phyloP scores from a whole-genome alignment of 495 filamentous ascomycete genomes.

The Pyrenula massariospora region DNA sequence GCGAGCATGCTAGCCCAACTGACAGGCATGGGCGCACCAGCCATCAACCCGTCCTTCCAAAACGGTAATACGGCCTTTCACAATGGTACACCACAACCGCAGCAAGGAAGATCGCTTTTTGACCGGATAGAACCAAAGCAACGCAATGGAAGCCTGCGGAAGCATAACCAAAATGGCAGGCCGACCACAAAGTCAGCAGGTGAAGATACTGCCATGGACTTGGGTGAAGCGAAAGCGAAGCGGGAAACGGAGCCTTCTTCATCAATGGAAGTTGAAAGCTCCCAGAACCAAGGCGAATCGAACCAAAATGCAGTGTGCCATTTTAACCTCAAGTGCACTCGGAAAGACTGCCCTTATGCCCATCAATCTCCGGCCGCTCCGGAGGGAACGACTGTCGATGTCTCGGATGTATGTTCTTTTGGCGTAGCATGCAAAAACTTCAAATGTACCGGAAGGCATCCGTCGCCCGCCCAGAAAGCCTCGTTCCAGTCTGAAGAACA shows the following conservation, averaged over 20 bases:
- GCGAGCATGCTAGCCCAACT: conserved; percentile 71
- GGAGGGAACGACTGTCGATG: conserved; percentile 66
- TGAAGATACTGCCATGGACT: conserved; percentile 16
- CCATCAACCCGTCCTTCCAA: conserved; percentile 43
- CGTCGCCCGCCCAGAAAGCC: conserved; percentile 71
- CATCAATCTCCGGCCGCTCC: conserved; percentile 91
- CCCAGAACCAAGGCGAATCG: conserved; percentile 9
- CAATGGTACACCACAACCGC: conserved; percentile 28
- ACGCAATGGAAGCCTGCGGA: conserved; percentile 11
- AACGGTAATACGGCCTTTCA: no score
- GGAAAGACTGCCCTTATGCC: conserved; percentile 80
- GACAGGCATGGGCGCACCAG: conserved; percentile 33
- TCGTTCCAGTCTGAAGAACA: conserved; percentile 72
- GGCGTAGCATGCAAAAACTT: conserved; percentile 88
- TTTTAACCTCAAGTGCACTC: conserved; percentile 78
- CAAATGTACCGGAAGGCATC: conserved; percentile 87
- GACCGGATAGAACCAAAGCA: conserved; percentile 51
- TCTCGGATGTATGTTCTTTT: conserved; percentile 69
- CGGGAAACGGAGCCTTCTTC: conserved; percentile 31
- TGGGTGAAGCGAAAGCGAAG: conserved; percentile 10
- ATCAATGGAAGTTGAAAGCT: conserved; percentile 33
- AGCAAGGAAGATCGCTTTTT: conserved; percentile 58
- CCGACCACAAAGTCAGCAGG: conserved; percentile 9
- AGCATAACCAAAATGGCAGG: conserved; percentile 24
- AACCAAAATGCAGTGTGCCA: conserved; percentile 42